phyloP scores from a whole-genome alignment of 2,329 filamentous ascomycete species.

The Aspergillus viridinutans region DNA sequence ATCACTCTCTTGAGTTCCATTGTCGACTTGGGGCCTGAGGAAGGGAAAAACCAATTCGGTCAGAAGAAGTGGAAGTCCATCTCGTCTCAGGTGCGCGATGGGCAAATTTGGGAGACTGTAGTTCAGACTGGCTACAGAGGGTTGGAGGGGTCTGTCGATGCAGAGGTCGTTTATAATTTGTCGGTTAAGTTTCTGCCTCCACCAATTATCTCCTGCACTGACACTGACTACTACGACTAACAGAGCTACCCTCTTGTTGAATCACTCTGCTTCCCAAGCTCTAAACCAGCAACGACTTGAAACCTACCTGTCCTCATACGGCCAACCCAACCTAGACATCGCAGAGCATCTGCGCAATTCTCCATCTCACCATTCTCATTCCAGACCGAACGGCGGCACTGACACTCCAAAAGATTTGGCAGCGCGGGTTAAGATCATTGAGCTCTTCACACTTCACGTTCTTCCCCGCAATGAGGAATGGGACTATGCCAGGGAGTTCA shows the following conservation, averaged over 20 bases:
- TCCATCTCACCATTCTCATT: constrained; percentile 30
- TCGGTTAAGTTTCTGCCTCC: constrained; percentile 30
- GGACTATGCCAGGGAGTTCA: constrained; percentile 92
- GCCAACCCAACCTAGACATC: constrained; percentile 68
- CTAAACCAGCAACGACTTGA: constrained; percentile 86
- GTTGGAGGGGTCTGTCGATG: constrained; percentile 83
- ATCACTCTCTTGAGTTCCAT: constrained; percentile 89
- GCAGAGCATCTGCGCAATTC: constrained; percentile 54
- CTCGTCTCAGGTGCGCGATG: constrained; percentile 79
- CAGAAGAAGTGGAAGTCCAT: constrained; percentile 78
- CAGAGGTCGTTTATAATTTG: constrained; percentile 71
- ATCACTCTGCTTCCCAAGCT: constrained; percentile 78
- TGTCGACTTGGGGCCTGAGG: constrained; percentile 80
- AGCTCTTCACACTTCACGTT: constrained; percentile 92
- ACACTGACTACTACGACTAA: constrained; percentile 5
- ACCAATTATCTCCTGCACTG: neutral
- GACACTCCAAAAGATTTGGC: constrained; percentile 81
- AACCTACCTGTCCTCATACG: constrained; percentile 76
- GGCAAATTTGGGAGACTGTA: constrained; percentile 91
- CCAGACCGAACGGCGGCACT: constrained; percentile 55
- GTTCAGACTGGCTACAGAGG: constrained; percentile 83
- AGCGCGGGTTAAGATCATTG: constrained; percentile 83
- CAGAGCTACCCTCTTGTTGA: constrained; percentile 83
- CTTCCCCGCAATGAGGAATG: constrained; percentile 92
- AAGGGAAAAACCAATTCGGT: constrained; percentile 85